These are phyloP conservation scores for Paragyromitra xinjiangensis DNA, from an alignment of 495 filamentous ascomycete genomes.

Conservation along the genomic window DNA sequence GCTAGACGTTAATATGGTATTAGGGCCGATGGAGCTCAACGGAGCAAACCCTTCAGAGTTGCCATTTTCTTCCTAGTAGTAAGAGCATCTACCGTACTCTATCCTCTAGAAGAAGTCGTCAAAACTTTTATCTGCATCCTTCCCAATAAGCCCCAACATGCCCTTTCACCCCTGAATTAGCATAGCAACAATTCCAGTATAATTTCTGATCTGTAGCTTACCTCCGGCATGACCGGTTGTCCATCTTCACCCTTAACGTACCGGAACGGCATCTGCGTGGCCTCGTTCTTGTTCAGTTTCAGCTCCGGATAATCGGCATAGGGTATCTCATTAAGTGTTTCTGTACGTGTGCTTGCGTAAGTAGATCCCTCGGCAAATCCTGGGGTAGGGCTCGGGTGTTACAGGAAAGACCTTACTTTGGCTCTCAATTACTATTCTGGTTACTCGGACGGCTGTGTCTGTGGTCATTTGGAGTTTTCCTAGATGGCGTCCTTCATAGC, in stretches of 20 bases:
- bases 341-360: conserved; percentile 60
- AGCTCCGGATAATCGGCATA: conserved; percentile 90
- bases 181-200: neutral
- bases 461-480: conserved; percentile 98
- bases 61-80: neutral
- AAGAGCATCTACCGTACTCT: neutral
- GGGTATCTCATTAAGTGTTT: conserved; percentile 75
- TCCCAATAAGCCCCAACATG: conserved; percentile 92
- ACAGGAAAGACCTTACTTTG: conserved; percentile 66
- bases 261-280: conserved; percentile 95
- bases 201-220: conserved; percentile 60
- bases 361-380: conserved; percentile 10
- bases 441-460: conserved; percentile 94
- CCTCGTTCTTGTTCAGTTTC: conserved; percentile 87
- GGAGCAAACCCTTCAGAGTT: neutral
- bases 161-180: conserved; percentile 60
- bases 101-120: conserved; percentile 76
- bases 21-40: neutral
- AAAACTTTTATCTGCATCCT: conserved; percentile 90
- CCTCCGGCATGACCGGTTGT: conserved; percentile 87
- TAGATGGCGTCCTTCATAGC: conserved; percentile 84
- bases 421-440: conserved; percentile 84
- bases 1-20: neutral
- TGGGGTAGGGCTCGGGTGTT: conserved; percentile 2
- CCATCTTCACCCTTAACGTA: conserved; percentile 82